Conservation (phyloP, 148 eudicot genomes). For the Rhododendron vialii region DNA sequence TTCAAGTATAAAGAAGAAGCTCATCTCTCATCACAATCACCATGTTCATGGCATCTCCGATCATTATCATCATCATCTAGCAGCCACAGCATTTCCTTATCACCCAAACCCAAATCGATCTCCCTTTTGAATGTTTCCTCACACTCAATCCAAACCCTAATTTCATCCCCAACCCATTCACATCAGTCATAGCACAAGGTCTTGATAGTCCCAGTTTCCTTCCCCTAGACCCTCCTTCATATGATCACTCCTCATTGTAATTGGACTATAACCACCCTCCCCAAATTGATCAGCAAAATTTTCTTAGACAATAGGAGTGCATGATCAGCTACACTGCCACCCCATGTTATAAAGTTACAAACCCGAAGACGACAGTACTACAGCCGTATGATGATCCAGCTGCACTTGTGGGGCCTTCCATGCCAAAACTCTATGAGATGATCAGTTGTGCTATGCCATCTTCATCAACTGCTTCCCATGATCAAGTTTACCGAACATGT, state of each 20-base stretch:
- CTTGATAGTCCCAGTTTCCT: not conserved
- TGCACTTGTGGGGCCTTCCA: not conserved
- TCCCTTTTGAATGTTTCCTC: constrained; percentile 15
- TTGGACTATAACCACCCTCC: not conserved
- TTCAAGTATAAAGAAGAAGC: constrained; percentile 82
- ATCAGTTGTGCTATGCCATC: constrained; percentile 13
- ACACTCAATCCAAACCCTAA: constrained; percentile 19
- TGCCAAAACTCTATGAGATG: constrained; percentile 21
- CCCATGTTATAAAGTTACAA: not conserved
- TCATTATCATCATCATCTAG: constrained; percentile 8
- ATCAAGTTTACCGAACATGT: not conserved
- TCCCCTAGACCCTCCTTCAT: constrained; percentile 15
- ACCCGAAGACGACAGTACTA: not conserved
- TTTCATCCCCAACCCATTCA: constrained; percentile 16
- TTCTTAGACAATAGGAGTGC: constrained; percentile 13
- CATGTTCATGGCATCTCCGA: constrained; percentile 10
- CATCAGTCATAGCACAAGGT: not conserved
- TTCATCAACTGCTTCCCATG: not conserved
- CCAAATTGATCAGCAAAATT: constrained; percentile 1
- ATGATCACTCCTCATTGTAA: constrained; percentile 12
- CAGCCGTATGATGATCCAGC: constrained; percentile 6
- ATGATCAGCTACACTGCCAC: not conserved
- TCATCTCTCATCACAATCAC: constrained; percentile 35
- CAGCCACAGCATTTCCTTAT: constrained; percentile 15
- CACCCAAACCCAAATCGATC: not conserved